Base-by-base conservation (phyloP, 495 filamentous ascomycete species). In the Penicillium fimorum region DNA sequence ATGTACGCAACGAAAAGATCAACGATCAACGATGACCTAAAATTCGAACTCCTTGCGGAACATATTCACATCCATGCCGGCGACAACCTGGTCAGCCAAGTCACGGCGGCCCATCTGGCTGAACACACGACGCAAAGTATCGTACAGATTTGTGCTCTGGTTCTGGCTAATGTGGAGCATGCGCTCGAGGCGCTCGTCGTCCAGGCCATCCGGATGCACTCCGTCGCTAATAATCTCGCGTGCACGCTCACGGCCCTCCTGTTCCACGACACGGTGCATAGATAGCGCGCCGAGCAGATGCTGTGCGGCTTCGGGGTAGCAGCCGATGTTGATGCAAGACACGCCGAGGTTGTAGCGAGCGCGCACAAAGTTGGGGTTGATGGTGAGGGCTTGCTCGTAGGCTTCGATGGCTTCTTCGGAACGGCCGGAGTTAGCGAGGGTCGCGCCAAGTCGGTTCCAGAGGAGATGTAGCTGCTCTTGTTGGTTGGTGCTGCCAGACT, bases 271-370 rank as follows among this genome's bases (percentile, higher is more conserved):
- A 62, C 92, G 91, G 79, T 98, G 94, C 94, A 98, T 97, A n/a
- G 85, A 85, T 41, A 98, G 73, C 2, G 93, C 92, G 3, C 92
- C 90, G 0, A 98, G 82, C n/a, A 98, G 81, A 71, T 98, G 94
- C 60, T 91, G 88, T 4, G 95, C 94, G 0, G 94, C 94, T 76
- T 97, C 90, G 17, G 86, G 85, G 66, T 88, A 92, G 72, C 92
- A 96, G 20, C 92, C 92, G 57, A 98, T 96, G 71, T 98, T 98
- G 69, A 98, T 97, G 70, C 94, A 98, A 15, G 83, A 87, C 5
- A 98, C 94, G 38, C 94, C 94, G 8, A 98, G 84, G 73, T 98
- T 98, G 74, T 98, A 98, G 10, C 94, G 85, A 5, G 94, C 94
- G 35, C 94, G 88, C 22, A 97, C 95, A 64, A 98, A 98, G 77